Base-by-base conservation (phyloP, 768 basidiomycete genomes). In the Russula lepida region DNA sequence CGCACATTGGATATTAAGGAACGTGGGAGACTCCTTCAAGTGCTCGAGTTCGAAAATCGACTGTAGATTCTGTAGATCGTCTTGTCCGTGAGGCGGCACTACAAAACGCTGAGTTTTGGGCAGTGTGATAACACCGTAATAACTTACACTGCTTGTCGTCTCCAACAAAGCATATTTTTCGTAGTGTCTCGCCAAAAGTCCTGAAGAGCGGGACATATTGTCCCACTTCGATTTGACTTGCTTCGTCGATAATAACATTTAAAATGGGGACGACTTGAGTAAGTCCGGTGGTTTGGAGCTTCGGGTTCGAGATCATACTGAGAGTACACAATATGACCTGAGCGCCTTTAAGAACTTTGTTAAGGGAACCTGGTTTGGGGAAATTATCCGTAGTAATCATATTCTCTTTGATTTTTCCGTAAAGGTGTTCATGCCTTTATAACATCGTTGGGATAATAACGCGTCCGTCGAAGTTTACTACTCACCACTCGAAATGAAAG, bases 51-150 rank as follows among this genome's bases (percentile, higher is more conserved):
- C 89, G 80, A 92, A 92, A 11, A 92, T 81, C 67, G 88, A 90
- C 63, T 86, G 77, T 13, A 92, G 75, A 2, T 79, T 79, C 59
- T 78, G 70, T 43, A 86, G 74, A 46, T 86, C 79, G 64, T 89
- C 88, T 65, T 88, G 81, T 9, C 88, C 89, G 83, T 78, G 81
- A 2, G 91, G 90, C 65, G 91, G 88, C 66, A 92, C 91, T 92
- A 63, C 21, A 67, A 32, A 37, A 48, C 21, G 37, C 30, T n/a
- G 44, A 55, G 30, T 43, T 21, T n/a, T 58, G 50, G 21, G 50
- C 1, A 53, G 8, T 15, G 23, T 8, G 37, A 35, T 25, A 12
- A 28, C 6, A 11, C 2, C 11, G 21, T 21, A 48, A 50, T 25
- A 12, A 66, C 77, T 64, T 49, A 76, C 77, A 69, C 67, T 78